Evolutionary conservation across 768 basidiomycete species (phyloP).

Genomic region (Suillus subalutaceus): DNA sequence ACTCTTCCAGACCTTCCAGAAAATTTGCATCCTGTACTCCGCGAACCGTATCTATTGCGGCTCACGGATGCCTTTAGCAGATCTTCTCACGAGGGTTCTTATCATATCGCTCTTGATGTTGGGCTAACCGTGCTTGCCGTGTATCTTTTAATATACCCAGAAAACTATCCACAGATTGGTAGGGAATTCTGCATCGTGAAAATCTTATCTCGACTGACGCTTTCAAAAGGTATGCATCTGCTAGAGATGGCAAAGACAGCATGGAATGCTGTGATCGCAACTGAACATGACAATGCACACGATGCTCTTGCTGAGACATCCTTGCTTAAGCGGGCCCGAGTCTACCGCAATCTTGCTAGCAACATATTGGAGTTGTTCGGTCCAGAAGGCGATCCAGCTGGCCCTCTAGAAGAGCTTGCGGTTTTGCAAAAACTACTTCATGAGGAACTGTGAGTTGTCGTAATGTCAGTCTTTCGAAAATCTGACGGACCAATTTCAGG

Average conservation of each 20-base stretch:
- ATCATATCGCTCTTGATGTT: slow-evolving; percentile 49
- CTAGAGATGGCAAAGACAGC: slow-evolving; percentile 76
- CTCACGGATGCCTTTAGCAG: slow-evolving; percentile 68
- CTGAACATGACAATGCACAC: slow-evolving; percentile 21
- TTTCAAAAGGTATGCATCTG: slow-evolving; percentile 66
- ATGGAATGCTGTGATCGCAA: slow-evolving; percentile 64
- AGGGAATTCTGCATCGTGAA: slow-evolving; percentile 20
- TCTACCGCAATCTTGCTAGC: slow-evolving; percentile 44
- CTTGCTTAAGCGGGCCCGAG: slow-evolving; percentile 33
- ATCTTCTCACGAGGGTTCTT: slow-evolving; percentile 69
- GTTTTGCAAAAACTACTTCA: slow-evolving; percentile 46
- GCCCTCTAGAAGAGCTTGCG: slow-evolving; percentile 57
- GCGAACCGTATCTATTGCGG: slow-evolving; percentile 58
- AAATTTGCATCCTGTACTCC: slow-evolving; percentile 39
- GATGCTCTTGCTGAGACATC: slow-evolving; percentile 17
- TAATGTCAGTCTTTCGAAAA: background rate
- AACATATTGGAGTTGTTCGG: slow-evolving; percentile 53
- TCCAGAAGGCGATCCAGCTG: slow-evolving; percentile 63
- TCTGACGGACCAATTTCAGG: background rate
- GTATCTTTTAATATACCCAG: slow-evolving; percentile 72
- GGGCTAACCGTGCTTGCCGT: slow-evolving; percentile 65
- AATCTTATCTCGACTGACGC: background rate
- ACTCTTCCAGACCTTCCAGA: slow-evolving; percentile 33
- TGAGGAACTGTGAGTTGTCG: slow-evolving; percentile 5
- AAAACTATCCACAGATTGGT: slow-evolving; percentile 85